These are phyloP conservation scores for Orbilia blumenaviensis DNA, from an alignment of 2,329 filamentous ascomycete species.

Conservation along the genomic window DNA sequence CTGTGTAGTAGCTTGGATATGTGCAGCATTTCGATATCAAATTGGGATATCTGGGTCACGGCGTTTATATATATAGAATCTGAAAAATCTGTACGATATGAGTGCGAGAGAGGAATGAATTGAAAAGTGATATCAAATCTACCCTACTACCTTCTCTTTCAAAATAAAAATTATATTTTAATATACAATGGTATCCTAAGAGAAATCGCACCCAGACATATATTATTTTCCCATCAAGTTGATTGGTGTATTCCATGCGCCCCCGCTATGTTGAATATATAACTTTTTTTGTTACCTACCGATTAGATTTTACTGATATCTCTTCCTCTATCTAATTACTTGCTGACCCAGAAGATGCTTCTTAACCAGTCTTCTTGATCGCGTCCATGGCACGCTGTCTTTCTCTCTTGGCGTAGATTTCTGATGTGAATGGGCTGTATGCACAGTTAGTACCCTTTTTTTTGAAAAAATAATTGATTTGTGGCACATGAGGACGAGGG, in stretches of 20 bases:
- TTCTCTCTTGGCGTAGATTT: slow-evolving; percentile 89
- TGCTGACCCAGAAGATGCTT: not conserved
- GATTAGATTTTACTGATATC: not conserved
- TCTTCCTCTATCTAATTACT: not conserved
- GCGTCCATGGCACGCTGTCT: slow-evolving; percentile 63
- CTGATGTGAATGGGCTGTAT: slow-evolving; percentile 78
- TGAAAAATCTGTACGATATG: slow-evolving; percentile 37
- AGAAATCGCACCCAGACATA: slow-evolving; percentile 13
- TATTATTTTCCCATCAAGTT: slow-evolving; percentile 33
- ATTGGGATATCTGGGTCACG: slow-evolving; percentile 9
- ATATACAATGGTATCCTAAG: slow-evolving; percentile 41
- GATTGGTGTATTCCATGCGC: slow-evolving; percentile 36
- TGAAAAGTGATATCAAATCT: slow-evolving; percentile 11
- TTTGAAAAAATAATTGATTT: not conserved
- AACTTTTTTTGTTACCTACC: slow-evolving; percentile 13
- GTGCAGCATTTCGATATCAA: slow-evolving; percentile 21
- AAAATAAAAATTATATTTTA: not conserved
- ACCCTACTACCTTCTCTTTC: slow-evolving; percentile 11
- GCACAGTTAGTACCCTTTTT: not conserved
- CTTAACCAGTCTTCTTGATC: slow-evolving; percentile 57
- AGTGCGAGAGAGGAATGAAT: slow-evolving; percentile 33
- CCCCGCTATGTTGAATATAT: slow-evolving; percentile 46
- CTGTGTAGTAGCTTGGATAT: not conserved
- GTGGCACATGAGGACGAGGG: slow-evolving; percentile 60
- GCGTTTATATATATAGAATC: slow-evolving; percentile 36